Evolutionary conservation across 2,329 filamentous ascomycete species (phyloP).

Genomic region (Corinectria fuckeliana): DNA sequence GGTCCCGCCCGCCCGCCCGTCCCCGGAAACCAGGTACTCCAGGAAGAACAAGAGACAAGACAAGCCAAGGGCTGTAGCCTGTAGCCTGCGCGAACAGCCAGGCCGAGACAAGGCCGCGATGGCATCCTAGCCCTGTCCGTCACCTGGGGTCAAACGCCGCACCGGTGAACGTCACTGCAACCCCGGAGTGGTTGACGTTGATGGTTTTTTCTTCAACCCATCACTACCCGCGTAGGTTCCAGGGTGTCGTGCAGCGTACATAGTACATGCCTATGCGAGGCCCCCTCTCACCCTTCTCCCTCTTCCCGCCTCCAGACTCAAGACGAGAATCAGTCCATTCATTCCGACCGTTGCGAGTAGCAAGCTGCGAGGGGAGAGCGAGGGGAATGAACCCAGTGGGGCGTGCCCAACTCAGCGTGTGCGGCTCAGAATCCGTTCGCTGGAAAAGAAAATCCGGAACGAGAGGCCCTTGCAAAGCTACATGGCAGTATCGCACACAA

Average conservation of each 20-base stretch:
- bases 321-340: constrained; percentile 27
- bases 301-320: not conserved
- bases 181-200: not conserved
- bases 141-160: constrained; percentile 6
- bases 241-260: constrained; percentile 15
- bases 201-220: constrained; percentile 5
- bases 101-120: constrained; percentile 10
- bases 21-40: constrained; percentile 5
- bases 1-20: not conserved
- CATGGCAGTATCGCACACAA: constrained; percentile 18
- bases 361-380: not conserved
- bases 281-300: constrained; percentile 1
- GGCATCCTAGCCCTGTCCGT: constrained; percentile 1
- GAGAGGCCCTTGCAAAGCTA: constrained; percentile 13
- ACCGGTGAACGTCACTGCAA: not conserved
- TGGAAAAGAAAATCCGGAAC: constrained; percentile 19
- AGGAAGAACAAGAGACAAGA: not conserved
- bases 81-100: not conserved
- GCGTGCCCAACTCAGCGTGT: not conserved
- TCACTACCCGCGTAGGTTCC: constrained; percentile 13
- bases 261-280: constrained; percentile 20
- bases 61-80: not conserved
- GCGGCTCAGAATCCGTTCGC: constrained; percentile 2
- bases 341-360: constrained; percentile 11
- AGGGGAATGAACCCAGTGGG: not conserved